Percentiles rank a stretch among this genome's conserved stretches.
These are phyloP conservation scores for Ambrosia trifida DNA, from an alignment of 129 eudicot genomes.

Conservation along the genomic window DNA sequence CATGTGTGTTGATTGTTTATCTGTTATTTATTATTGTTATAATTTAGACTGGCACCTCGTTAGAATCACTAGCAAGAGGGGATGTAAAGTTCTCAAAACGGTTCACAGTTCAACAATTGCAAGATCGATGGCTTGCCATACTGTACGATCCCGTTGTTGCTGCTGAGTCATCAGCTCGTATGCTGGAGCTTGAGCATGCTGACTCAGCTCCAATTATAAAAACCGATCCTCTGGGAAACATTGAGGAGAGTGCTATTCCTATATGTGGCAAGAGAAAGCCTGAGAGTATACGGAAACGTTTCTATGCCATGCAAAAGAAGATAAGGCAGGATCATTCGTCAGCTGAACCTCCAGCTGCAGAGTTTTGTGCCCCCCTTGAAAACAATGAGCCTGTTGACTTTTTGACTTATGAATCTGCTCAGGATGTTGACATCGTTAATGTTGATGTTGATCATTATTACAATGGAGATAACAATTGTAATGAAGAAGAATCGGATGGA, in stretches of 20 bases:
- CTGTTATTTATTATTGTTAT: conserved; percentile 8
- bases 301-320: conserved; percentile 62
- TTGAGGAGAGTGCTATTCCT: conserved; percentile 25
- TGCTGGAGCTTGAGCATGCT: conserved; percentile 48
- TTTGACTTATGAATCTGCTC: conserved; percentile 26
- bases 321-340: conserved; percentile 38
- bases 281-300: conserved; percentile 45
- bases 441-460: conserved; percentile 18
- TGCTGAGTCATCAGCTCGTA: conserved; percentile 48
- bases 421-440: conserved; percentile 5
- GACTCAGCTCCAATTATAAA: conserved; percentile 26
- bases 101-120: conserved; percentile 56
- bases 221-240: conserved; percentile 12
- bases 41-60: conserved; percentile 60
- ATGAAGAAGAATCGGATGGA: conserved; percentile 35
- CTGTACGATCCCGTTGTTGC: conserved; percentile 58
- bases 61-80: conserved; percentile 75
- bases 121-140: conserved; percentile 68
- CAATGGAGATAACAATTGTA: conserved; percentile 12
- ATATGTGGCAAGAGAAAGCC: conserved; percentile 53
- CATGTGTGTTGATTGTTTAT: not conserved
- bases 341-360: conserved; percentile 25
- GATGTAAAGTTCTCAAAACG: conserved; percentile 62
- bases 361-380: conserved; percentile 27
- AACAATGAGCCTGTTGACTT: conserved; percentile 14